Conservation (phyloP, 371 early-diverging fungal species). For the Blakeslea trispora region DNA sequence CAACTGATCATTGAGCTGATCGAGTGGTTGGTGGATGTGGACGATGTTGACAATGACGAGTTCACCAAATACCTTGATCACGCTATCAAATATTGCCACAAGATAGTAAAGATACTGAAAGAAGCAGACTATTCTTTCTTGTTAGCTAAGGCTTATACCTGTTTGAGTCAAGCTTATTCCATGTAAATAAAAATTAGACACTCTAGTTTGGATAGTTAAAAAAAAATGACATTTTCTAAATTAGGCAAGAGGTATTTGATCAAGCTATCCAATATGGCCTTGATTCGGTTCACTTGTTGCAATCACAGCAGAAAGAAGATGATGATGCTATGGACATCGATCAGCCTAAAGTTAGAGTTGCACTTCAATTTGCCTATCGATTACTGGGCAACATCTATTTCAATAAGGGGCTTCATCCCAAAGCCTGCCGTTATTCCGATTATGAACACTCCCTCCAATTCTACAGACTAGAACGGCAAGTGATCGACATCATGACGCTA, state of each 20-base stretch:
- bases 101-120: conserved; percentile 9
- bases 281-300: conserved; percentile 1
- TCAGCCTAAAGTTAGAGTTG: not conserved
- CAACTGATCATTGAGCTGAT: not conserved
- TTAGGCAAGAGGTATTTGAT: conserved; percentile 27
- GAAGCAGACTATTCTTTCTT: not conserved
- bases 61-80: not conserved
- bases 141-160: conserved; percentile 12
- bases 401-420: conserved; percentile 26
- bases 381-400: conserved; percentile 37
- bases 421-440: conserved; percentile 24
- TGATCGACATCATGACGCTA: conserved; percentile 25
- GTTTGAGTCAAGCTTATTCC: conserved; percentile 23
- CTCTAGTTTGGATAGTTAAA: too few species aligned
- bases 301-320: conserved; percentile 3
- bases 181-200: conserved; percentile 14
- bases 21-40: not conserved
- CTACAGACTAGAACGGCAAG: conserved; percentile 30
- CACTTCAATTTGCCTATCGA: conserved; percentile 28
- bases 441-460: conserved; percentile 29
- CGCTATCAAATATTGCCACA: conserved; percentile 22
- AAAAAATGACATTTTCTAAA: not conserved
- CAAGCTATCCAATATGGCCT: conserved; percentile 21
- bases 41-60: not conserved
- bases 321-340: conserved; percentile 8